Evolutionary conservation across 2,329 filamentous ascomycete genomes (phyloP).

Genomic region (Fusarium chlamydosporum): DNA sequence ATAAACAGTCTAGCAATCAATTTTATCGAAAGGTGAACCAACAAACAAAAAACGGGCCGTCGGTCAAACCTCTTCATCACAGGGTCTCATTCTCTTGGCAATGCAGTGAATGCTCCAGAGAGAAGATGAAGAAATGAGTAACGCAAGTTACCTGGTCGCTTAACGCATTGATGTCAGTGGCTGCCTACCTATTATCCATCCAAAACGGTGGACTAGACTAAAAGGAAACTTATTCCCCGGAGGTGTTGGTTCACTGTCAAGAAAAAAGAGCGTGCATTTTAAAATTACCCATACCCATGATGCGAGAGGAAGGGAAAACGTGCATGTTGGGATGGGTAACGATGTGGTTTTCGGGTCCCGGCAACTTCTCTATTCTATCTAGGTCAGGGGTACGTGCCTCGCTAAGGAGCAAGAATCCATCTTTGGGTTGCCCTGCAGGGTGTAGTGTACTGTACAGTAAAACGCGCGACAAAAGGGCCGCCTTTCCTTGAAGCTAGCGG

Average conservation of each 20-base stretch:
- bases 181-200: background rate
- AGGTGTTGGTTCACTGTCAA: background rate
- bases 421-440: too few relatives aligned
- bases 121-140: background rate
- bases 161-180: conserved; percentile 19
- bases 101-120: background rate
- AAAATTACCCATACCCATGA: conserved; percentile 18
- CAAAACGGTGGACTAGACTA: background rate
- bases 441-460: background rate
- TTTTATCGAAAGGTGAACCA: conserved; percentile 9
- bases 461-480: conserved; percentile 37
- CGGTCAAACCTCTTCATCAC: conserved; percentile 1
- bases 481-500: conserved; percentile 13
- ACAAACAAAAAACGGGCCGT: conserved; percentile 16
- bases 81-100: background rate
- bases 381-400: conserved; percentile 27
- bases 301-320: conserved; percentile 6
- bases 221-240: background rate
- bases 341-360: background rate
- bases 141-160: background rate
- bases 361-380: conserved; percentile 31
- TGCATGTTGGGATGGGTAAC: conserved; percentile 1
- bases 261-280: conserved; percentile 9
- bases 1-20: conserved; percentile 13
- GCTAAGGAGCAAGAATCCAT: background rate